Conservation (phyloP, 192 early-diverging fungal species). For the Geosiphon pyriformis region DNA sequence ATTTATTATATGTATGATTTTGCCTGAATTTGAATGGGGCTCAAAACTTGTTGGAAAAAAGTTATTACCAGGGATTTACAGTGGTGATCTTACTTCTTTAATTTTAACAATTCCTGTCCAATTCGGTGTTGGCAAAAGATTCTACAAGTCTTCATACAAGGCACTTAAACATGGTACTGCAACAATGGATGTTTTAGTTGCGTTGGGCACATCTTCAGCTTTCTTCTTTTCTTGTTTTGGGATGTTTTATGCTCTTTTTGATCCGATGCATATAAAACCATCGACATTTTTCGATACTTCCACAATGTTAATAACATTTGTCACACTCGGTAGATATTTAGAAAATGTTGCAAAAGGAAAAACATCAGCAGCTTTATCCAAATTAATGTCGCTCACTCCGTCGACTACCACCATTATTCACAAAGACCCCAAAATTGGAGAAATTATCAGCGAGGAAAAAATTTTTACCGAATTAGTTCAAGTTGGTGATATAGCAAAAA, state of each 20-base stretch:
- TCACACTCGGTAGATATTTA: constrained; percentile 86
- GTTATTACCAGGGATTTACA: constrained; percentile 58
- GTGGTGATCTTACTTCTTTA: constrained; percentile 62
- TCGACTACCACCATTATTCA: constrained; percentile 57
- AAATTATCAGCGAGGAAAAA: constrained; percentile 53
- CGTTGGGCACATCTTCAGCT: constrained; percentile 79
- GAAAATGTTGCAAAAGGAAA: constrained; percentile 95
- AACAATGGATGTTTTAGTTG: constrained; percentile 95
- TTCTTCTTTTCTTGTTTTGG: constrained; percentile 79
- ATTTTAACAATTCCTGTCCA: constrained; percentile 87
- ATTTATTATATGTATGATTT: constrained; percentile 70
- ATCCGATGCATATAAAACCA: constrained; percentile 45
- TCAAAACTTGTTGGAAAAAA: constrained; percentile 27
- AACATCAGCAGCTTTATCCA: constrained; percentile 82
- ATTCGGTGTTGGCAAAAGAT: constrained; percentile 79
- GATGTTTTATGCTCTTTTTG: constrained; percentile 59
- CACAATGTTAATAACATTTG: constrained; percentile 88
- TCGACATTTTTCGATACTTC: constrained; percentile 94
- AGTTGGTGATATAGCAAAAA: constrained; percentile 76
- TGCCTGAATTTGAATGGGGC: constrained; percentile 47
- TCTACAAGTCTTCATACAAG: constrained; percentile 74
- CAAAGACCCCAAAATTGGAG: constrained; percentile 39
- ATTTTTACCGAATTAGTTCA: constrained; percentile 87
- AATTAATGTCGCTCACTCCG: constrained; percentile 84
- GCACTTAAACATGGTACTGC: constrained; percentile 75